These are phyloP conservation scores for Colletotrichum lupini DNA, from an alignment of 2,329 filamentous ascomycete species.

Conservation along the genomic window DNA sequence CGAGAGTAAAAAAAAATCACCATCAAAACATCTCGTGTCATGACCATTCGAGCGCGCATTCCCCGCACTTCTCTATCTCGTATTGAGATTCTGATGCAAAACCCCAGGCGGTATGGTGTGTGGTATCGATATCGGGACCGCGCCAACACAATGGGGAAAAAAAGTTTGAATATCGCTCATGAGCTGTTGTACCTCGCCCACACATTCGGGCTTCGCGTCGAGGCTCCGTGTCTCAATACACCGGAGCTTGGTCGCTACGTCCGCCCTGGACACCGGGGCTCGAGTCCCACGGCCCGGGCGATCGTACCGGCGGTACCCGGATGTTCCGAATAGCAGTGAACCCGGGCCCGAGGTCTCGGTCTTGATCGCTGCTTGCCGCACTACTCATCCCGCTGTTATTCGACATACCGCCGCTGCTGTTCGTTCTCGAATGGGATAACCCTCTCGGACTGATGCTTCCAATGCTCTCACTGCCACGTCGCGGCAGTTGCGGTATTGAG, in stretches of 20 bases:
- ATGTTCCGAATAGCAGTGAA: conserved; percentile 34
- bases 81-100: conserved; percentile 5
- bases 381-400: conserved; percentile 46
- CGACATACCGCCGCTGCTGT: conserved; percentile 49
- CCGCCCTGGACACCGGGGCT: conserved; percentile 24
- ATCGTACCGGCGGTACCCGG: conserved; percentile 30
- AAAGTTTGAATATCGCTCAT: not conserved
- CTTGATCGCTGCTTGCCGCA: conserved; percentile 34
- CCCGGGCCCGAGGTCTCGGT: conserved; percentile 28
- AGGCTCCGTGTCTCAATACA: conserved; percentile 17
- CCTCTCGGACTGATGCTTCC: conserved; percentile 38
- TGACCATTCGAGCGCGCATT: not conserved
- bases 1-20: no score
- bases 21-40: not conserved
- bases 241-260: conserved; percentile 30
- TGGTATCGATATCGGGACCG: conserved; percentile 31
- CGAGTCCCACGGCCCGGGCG: conserved; percentile 32
- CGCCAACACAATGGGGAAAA: conserved; percentile 15
- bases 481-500: conserved; percentile 31
- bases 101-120: conserved; percentile 14
- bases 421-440: conserved; percentile 44
- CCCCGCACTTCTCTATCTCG: conserved; percentile 5
- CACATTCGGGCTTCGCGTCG: not conserved
- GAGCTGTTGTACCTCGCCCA: not conserved
- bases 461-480: conserved; percentile 33